These are phyloP conservation scores for Colletotrichum sp. DNA, from an alignment of 2,329 filamentous ascomycete species.

Conservation along the genomic window DNA sequence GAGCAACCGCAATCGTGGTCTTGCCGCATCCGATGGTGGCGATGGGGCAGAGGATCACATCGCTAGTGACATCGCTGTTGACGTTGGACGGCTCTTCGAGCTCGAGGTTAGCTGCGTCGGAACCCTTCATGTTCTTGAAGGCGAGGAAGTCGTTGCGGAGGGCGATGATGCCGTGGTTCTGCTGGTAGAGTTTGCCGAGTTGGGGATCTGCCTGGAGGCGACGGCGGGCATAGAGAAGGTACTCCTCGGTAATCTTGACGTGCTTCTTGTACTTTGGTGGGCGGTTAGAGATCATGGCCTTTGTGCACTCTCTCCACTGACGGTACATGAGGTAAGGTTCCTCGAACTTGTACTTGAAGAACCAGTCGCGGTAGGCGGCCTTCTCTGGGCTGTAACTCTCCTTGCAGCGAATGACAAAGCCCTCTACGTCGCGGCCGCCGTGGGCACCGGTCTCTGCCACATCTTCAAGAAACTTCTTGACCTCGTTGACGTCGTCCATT, in stretches of 20 bases:
- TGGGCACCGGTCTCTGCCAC: constrained; percentile 90
- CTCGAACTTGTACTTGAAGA: constrained; percentile 99
- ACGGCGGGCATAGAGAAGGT: constrained; percentile 80
- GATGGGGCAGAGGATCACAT: constrained; percentile 87
- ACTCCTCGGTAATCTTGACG: constrained; percentile 86
- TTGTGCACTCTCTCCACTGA: constrained; percentile 98
- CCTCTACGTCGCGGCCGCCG: constrained; percentile 91
- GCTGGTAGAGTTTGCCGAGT: constrained; percentile 74
- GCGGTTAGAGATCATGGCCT: constrained; percentile 79
- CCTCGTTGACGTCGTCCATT: constrained; percentile 75
- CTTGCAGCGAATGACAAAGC: constrained; percentile 94
- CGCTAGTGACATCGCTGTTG: constrained; percentile 59
- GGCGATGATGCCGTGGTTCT: constrained; percentile 94
- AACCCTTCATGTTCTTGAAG: constrained; percentile 83
- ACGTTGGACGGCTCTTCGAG: constrained; percentile 53
- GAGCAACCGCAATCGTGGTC: constrained; percentile 85
- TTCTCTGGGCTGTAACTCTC: constrained; percentile 56
- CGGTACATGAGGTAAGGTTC: constrained; percentile 99
- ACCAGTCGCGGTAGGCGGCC: constrained; percentile 84
- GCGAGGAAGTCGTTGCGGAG: constrained; percentile 87
- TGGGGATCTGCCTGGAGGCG: constrained; percentile 72
- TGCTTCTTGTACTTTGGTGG: constrained; percentile 86
- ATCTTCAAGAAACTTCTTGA: constrained; percentile 81
- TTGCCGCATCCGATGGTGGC: constrained; percentile 97
- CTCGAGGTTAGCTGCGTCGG: constrained; percentile 84